Conservation (phyloP, 495 filamentous ascomycete genomes). For the Aspergillus bridgeri region DNA sequence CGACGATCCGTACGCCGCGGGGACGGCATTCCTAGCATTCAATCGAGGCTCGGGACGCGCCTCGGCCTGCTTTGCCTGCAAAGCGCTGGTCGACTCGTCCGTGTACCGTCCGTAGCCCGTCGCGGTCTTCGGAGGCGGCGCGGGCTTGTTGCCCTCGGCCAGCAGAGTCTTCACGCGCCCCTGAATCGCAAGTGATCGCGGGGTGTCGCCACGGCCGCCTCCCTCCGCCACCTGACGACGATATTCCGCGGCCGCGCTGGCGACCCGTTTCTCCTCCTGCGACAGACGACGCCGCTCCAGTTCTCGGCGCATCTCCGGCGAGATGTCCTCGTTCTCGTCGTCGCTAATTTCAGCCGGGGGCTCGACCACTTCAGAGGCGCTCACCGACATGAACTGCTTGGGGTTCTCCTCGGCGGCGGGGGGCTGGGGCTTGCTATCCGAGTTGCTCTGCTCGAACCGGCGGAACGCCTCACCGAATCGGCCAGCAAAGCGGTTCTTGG, state of each 20-base stretch:
- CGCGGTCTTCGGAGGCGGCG: conserved; percentile 65
- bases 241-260: conserved; percentile 88
- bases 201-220: conserved; percentile 52
- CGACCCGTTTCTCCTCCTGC: conserved; percentile 90
- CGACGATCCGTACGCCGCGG: conserved; percentile 2
- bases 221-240: conserved; percentile 68
- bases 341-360: conserved; percentile 55
- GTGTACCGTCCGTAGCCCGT: conserved; percentile 87
- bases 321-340: conserved; percentile 66
- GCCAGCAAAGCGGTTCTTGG: conserved; percentile 82
- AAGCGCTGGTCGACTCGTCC: conserved; percentile 42
- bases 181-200: conserved; percentile 75
- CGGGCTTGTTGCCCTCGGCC: conserved; percentile 67
- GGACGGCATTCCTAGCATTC: conserved; percentile 9
- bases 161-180: conserved; percentile 83
- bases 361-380: conserved; percentile 55
- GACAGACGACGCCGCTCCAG: conserved; percentile 79
- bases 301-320: conserved; percentile 87
- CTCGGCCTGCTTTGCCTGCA: conserved; percentile 40
- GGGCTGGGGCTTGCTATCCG: conserved; percentile 51
- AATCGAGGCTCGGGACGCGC: conserved; percentile 8
- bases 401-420: conserved; percentile 41
- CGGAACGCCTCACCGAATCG: conserved; percentile 96
- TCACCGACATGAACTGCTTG: conserved; percentile 59
- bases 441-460: conserved; percentile 71